A percentile compares a stretch with the other conserved stretches of the same genome.
Evolutionary conservation across 768 basidiomycete species (phyloP).

Genomic region (Tylopilus balloui): DNA sequence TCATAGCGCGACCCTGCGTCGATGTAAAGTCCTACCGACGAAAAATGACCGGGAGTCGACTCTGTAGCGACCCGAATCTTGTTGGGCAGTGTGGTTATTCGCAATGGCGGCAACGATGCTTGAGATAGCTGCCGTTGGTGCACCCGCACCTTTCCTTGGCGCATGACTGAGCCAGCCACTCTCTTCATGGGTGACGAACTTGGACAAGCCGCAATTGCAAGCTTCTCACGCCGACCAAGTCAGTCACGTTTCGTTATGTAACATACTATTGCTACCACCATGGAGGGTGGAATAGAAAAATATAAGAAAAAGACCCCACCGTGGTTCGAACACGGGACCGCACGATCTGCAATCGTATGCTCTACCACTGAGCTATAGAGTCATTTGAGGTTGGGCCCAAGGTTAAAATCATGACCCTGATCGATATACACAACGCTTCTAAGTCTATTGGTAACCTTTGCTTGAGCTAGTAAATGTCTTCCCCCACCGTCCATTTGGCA

Average conservation of each 20-base stretch:
- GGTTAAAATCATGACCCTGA: no score
- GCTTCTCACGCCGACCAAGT: background rate
- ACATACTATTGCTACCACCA: no score
- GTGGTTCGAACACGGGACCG: conserved; percentile 56
- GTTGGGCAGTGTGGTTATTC: conserved; percentile 85
- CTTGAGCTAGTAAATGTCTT: conserved; percentile 19
- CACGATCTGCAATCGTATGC: conserved; percentile 59
- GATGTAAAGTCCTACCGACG: conserved; percentile 87
- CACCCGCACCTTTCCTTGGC: conserved; percentile 29
- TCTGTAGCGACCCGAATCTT: conserved; percentile 91
- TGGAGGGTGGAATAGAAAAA: no score
- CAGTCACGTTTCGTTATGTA: background rate
- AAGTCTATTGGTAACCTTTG: no score
- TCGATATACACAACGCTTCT: no score
- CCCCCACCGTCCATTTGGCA: conserved; percentile 63
- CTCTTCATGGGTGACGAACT: conserved; percentile 35
- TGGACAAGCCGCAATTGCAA: background rate
- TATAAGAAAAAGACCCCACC: conserved; percentile 38
- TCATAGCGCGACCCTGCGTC: conserved; percentile 95
- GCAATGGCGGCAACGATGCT: conserved; percentile 36
- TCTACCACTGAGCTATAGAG: conserved; percentile 48
- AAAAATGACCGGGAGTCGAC: conserved; percentile 88
- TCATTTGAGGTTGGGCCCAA: background rate
- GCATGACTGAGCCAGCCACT: conserved; percentile 36
- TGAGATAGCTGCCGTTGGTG: conserved; percentile 27